Percentiles rank a stretch among this genome's conserved stretches.
These are phyloP conservation scores for Diversispora eburnea DNA, from an alignment of 192 early-diverging fungal species.

Conservation along the genomic window DNA sequence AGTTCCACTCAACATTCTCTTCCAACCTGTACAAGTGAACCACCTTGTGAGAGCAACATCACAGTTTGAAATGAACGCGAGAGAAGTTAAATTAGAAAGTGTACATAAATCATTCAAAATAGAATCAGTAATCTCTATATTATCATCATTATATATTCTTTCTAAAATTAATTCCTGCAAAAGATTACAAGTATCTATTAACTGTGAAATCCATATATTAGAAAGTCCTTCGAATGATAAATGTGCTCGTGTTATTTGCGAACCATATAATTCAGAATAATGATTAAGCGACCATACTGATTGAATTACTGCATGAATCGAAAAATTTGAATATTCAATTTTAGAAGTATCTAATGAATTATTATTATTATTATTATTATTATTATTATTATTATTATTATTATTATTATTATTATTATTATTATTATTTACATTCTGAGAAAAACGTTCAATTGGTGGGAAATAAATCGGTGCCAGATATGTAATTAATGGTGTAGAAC, in stretches of 20 bases:
- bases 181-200: not conserved
- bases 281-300: conserved; percentile 3
- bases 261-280: conserved; percentile 11
- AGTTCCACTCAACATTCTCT: not conserved
- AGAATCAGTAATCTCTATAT: conserved; percentile 16
- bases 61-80: conserved; percentile 1
- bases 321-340: not conserved
- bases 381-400: not conserved
- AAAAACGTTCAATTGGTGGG: too few relatives aligned
- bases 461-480: conserved; percentile 3
- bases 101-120: not conserved
- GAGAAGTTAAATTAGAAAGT: conserved; percentile 5
- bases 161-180: conserved; percentile 15
- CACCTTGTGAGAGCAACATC: not conserved
- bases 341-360: not conserved
- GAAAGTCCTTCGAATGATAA: conserved; percentile 8
- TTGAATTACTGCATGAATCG: conserved; percentile 13
- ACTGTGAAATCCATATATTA: not conserved
- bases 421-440: not conserved
- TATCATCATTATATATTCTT: conserved; percentile 5
- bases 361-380: too few relatives aligned
- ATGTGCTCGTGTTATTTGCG: not conserved
- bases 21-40: conserved; percentile 1
- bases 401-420: too few relatives aligned
- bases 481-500: conserved; percentile 7